Percentiles rank a stretch among this genome's conserved stretches.
Evolutionary conservation across 768 basidiomycete genomes (phyloP).

Genomic region (Russula dissimulans): DNA sequence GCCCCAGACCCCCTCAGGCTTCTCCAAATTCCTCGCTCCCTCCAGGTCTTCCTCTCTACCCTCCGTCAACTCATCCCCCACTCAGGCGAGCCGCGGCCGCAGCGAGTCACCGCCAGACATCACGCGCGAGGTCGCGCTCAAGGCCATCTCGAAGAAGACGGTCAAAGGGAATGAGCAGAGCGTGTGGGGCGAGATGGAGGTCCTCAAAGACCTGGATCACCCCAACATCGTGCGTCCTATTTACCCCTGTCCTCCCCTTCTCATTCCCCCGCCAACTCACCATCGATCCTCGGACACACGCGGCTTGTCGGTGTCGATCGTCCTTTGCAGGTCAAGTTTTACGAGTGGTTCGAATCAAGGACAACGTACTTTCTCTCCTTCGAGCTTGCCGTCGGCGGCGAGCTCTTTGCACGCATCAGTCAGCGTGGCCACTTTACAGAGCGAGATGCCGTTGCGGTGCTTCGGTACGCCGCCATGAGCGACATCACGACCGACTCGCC

Average conservation of each 20-base stretch:
- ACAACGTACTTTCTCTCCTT: slow-evolving; percentile 94
- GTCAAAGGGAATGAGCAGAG: slow-evolving; percentile 84
- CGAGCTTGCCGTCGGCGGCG: slow-evolving; percentile 89
- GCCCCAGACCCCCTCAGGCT: not conserved
- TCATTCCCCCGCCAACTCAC: too few species aligned
- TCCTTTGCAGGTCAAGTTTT: slow-evolving; percentile 75
- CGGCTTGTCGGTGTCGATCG: not conserved
- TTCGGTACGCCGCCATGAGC: slow-evolving; percentile 41
- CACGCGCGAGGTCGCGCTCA: slow-evolving; percentile 71
- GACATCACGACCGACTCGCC: too few species aligned
- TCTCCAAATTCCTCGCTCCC: not conserved
- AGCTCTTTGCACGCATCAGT: slow-evolving; percentile 84
- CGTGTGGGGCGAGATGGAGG: slow-evolving; percentile 92
- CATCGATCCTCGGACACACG: too few species aligned
- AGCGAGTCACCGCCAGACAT: slow-evolving; percentile 21
- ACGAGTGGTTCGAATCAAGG: slow-evolving; percentile 92
- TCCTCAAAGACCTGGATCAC: slow-evolving; percentile 82
- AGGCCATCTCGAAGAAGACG: slow-evolving; percentile 92
- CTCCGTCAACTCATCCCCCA: not conserved
- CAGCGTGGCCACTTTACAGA: slow-evolving; percentile 90
- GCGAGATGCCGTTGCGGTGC: slow-evolving; percentile 71
- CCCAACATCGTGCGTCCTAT: slow-evolving; percentile 67
- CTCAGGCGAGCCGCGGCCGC: too few species aligned
- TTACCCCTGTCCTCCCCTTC: not conserved
- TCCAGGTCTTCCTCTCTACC: not conserved